Percentiles rank a stretch among this genome's conserved stretches.
Conservation (phyloP, 2,329 filamentous ascomycete species). For the Venturia oleaginea region DNA sequence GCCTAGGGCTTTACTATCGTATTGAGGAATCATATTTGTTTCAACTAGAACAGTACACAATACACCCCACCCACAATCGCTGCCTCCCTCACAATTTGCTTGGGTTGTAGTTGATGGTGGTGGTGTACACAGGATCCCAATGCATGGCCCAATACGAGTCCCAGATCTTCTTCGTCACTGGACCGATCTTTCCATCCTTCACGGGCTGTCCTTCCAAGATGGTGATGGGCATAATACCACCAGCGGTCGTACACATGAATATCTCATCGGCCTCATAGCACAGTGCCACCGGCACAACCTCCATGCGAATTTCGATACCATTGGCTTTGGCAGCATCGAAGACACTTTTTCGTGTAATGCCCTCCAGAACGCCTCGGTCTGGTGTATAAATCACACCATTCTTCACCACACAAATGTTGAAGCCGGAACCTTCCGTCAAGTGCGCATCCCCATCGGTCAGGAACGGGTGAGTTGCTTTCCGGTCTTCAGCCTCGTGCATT, state of each 20-base stretch:
- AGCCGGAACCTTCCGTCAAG: conserved; percentile 43
- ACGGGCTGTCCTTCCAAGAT: conserved; percentile 35
- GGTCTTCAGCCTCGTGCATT: conserved; percentile 39
- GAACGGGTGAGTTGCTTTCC: conserved; percentile 40
- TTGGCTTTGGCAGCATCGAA: conserved; percentile 32
- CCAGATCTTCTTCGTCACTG: conserved; percentile 41
- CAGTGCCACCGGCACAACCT: conserved; percentile 34
- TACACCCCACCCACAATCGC: neutral
- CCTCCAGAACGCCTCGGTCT: conserved; percentile 39
- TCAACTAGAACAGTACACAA: too few species aligned
- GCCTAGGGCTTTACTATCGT: too few species aligned
- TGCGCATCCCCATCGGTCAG: conserved; percentile 42
- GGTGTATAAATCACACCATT: conserved; percentile 38
- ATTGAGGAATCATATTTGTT: too few species aligned
- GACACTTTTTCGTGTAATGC: conserved; percentile 42
- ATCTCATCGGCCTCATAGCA: conserved; percentile 40
- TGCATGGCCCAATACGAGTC: conserved; percentile 44
- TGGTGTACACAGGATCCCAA: conserved; percentile 30
- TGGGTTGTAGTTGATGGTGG: conserved; percentile 24
- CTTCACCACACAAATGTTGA: conserved; percentile 41
- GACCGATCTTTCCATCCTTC: conserved; percentile 35
- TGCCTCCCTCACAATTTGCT: neutral
- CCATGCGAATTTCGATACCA: conserved; percentile 29
- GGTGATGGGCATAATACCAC: conserved; percentile 46
- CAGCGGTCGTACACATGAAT: conserved; percentile 46